Conservation (phyloP, 140 eudicot genomes). For the Senecio squalidus region DNA sequence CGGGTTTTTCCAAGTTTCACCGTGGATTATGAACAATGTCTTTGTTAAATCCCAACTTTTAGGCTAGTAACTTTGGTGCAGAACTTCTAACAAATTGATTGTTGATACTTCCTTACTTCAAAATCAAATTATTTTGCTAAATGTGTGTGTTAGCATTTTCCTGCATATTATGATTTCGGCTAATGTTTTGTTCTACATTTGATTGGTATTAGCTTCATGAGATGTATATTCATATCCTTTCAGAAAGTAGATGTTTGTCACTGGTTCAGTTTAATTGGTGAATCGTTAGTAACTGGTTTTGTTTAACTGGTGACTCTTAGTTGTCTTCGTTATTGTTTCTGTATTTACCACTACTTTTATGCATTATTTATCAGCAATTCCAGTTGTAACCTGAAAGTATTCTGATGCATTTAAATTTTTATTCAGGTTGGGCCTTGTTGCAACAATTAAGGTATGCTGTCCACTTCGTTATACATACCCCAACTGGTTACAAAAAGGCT, state of each 20-base stretch:
- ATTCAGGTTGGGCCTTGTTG: slow-evolving; percentile 90
- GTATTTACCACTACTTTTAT: background rate
- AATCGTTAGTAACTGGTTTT: background rate
- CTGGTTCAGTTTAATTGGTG: background rate
- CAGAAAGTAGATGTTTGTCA: background rate
- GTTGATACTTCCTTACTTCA: background rate
- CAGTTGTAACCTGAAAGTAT: slow-evolving; percentile 1
- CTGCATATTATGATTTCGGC: background rate
- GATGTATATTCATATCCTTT: background rate
- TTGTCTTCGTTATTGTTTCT: no score
- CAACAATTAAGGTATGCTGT: slow-evolving; percentile 73
- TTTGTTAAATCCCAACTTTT: background rate
- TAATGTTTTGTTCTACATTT: background rate
- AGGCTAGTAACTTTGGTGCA: background rate
- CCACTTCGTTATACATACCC: background rate
- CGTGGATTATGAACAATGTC: background rate
- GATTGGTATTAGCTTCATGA: background rate
- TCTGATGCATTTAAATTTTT: slow-evolving; percentile 23
- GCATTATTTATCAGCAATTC: background rate
- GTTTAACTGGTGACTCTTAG: background rate
- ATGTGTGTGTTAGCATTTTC: background rate
- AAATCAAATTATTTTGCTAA: background rate
- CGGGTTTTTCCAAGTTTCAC: no score
- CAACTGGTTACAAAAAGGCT: slow-evolving; percentile 3
- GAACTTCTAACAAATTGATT: background rate